Base-by-base conservation (phyloP, 2,329 filamentous ascomycete genomes). In the Aspergillus aculeatinus region DNA sequence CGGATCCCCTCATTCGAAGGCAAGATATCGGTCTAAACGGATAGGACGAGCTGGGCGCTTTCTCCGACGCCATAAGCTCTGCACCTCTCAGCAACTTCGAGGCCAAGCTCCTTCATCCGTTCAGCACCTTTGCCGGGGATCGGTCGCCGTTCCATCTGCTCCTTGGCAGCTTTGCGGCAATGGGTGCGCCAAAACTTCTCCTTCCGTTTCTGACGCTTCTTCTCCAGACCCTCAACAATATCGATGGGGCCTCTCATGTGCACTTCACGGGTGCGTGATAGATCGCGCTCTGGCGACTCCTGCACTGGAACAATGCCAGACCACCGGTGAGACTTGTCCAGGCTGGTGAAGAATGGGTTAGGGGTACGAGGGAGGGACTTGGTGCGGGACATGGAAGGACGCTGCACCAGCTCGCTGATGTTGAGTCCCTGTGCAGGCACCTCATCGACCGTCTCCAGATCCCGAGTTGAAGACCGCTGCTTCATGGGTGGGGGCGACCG, bases 221-320 rank as follows among this genome's bases (percentile, higher is more conserved):
- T 89, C 80, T 99, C 95, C 1, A 99, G 85, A 9, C 95, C 95
- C 76, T 96, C 96, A 77, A 97, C 91, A 63, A 97, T 99, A 76
- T 98, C 95, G 67, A 99, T 96, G 39, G 95, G 93, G n/a, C 92
- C 92, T 63, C 95, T 90, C 10, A 91, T 85, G 64, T 95, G 92
- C 48, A 86, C 79, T 54, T 88, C 83, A 14, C 75, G 74, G 60
- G 69, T 72, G 61, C 67, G 72, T 53, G 75, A 73, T 48, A 69
- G 63, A 58, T 76, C 68, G 57, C 69, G 66, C 65, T 76, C 68
- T 29, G 73, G 68, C 25, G 74, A 71, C 60, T 75, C 68, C 33
- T 67, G 79, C 77, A 60, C 70, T 64, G 67, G 70, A 58, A 54
- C 70, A 64, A 67, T 73, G 64, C 64, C 76, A 63, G 63, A 67